Evolutionary conservation across 2,329 filamentous ascomycete genomes (phyloP), one percentile per base, ranked within the genome.

Genomic region (Leptographium galeiforme): DNA sequence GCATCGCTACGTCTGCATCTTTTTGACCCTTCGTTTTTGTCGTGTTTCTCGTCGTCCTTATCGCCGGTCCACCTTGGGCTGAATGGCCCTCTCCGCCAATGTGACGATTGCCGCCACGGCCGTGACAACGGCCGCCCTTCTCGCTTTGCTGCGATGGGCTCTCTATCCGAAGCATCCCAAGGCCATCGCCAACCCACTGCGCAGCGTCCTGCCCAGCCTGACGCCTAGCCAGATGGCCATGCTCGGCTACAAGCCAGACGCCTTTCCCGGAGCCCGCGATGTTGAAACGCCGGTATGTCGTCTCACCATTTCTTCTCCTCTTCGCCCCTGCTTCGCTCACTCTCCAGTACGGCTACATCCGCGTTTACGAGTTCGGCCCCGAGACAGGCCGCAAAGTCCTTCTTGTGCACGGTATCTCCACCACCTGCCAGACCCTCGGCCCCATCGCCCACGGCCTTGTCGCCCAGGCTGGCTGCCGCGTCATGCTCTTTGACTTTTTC

Each of bases 331-430:
- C 3, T 18, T 13, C 8, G 6, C n/a, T 43, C 25, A 6, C 30
- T 7, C 13, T 32, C 2, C 48, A 78, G 62, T 90, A 88, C 64
- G 88, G 89, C 50, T 81, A 74, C 38, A 82, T 89, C 53, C 74
- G 86, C 40, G 84, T 87, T 25, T 93, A 93, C 64, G 89, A 94
- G 70, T 94, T 85, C 69, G 89, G 89, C 1, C 85, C 87, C 1
- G 75, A 81, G 50, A 67, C 78, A 52, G 89, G 89, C 8, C 75
- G 78, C 47, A 90, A 86, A 61, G 82, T 93, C 6, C 67, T 94
- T 16, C 74, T 94, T 38, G 73, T 95, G 10, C 89, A 94, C 64
- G 89, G 89, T 46, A 91, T 94, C 63, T 88, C 83, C 56, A 94
- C 87, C 0, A 85, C 88, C 0, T 89, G 85, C 65, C 78, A 90